A percentile compares a stretch with the other conserved stretches of the same genome.
phyloP scores from a whole-genome alignment of 306 rosid species.

The Cercis canadensis region DNA sequence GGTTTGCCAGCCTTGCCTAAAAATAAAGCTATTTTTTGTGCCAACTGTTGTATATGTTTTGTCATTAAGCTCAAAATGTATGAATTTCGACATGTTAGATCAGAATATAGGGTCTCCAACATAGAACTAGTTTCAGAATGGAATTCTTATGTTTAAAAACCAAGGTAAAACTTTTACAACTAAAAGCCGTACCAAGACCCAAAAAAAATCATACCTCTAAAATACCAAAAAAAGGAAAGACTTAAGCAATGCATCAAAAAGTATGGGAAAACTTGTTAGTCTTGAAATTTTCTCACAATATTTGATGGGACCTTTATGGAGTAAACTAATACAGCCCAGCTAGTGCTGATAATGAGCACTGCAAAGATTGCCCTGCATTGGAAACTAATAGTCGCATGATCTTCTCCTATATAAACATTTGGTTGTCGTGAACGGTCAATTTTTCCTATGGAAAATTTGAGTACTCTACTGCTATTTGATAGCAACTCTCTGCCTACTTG shows the following conservation, averaged over 20 bases:
- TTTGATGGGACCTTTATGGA: slow-evolving; percentile 26
- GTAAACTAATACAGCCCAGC: slow-evolving; percentile 23
- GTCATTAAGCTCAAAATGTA: no score
- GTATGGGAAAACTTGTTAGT: slow-evolving; percentile 16
- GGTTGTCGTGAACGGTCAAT: background rate
- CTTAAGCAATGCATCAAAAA: slow-evolving; percentile 20
- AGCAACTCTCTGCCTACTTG: slow-evolving; percentile 4
- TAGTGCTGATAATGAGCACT: slow-evolving; percentile 1
- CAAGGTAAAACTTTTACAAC: no score
- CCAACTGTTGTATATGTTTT: no score
- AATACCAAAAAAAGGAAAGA: no score
- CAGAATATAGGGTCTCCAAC: background rate
- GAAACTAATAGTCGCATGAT: slow-evolving; percentile 16
- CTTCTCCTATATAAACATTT: background rate
- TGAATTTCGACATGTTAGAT: slow-evolving; percentile 33
- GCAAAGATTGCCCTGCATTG: background rate
- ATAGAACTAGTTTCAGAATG: background rate
- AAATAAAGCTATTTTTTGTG: no score
- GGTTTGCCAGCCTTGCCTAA: no score
- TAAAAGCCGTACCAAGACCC: no score
- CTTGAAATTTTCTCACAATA: background rate
- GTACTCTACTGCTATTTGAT: background rate
- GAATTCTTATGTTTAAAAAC: slow-evolving; percentile 22
- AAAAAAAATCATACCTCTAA: no score
- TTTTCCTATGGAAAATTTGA: background rate